A percentile compares a stretch with the other conserved stretches of the same genome.
Evolutionary conservation across 768 basidiomycete genomes (phyloP).

Genomic region (Amanita polypyramis): DNA sequence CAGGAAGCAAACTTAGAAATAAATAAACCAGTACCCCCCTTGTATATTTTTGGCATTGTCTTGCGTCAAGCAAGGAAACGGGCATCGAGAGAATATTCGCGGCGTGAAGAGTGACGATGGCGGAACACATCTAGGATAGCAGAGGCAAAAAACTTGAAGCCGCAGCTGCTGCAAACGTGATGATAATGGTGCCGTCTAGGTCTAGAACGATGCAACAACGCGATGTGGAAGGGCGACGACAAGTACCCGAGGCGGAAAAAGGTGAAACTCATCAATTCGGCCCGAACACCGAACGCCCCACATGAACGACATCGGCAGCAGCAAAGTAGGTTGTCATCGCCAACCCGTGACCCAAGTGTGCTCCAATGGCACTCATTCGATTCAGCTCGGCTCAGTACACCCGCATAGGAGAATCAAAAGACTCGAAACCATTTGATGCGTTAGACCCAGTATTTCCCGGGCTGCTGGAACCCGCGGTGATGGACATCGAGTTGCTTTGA

Average conservation of each 20-base stretch:
- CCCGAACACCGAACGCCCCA: background rate
- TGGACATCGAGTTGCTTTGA: background rate
- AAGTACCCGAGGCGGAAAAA: background rate
- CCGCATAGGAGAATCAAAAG: conserved; percentile 5
- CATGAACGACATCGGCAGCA: background rate
- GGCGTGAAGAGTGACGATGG: background rate
- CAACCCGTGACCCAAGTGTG: background rate
- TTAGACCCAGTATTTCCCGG: background rate
- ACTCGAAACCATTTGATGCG: background rate
- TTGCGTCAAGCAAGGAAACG: background rate
- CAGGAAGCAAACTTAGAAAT: too few species aligned
- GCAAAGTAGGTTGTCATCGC: background rate
- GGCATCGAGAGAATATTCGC: background rate
- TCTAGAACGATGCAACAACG: background rate
- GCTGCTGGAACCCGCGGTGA: background rate
- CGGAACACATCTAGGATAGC: background rate
- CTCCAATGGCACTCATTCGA: too few species aligned
- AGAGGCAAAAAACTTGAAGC: background rate
- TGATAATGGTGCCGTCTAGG: background rate
- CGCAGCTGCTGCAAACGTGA: background rate
- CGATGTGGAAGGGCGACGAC: background rate
- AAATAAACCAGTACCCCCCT: background rate
- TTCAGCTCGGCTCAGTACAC: background rate
- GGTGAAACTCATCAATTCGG: background rate
- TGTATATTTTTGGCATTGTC: background rate